A percentile compares a stretch with the other conserved stretches of the same genome.
phyloP scores from a whole-genome alignment of 306 rosid genomes.

The Trifolium subterraneum region DNA sequence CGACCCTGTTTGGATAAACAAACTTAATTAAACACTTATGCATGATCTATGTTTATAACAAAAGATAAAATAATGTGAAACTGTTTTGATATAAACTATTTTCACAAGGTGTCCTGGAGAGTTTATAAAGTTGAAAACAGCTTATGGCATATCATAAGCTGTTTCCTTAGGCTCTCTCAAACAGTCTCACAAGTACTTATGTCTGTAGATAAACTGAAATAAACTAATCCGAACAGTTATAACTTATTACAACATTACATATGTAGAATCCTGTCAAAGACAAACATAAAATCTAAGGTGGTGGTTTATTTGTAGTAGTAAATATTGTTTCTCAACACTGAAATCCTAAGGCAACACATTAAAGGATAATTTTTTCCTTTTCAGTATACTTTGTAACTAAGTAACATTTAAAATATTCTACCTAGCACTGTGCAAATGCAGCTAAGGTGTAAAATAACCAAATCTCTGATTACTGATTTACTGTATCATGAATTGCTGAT shows the following conservation, averaged over 20 bases:
- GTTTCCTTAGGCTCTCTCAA: not conserved
- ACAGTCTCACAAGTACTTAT: not conserved
- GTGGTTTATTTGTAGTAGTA: not conserved
- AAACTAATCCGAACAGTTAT: no score
- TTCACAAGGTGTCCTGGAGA: not conserved
- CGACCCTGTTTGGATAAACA: not conserved
- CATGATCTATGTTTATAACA: not conserved
- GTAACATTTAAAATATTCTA: no score
- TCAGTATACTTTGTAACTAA: not conserved
- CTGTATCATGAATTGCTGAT: constrained; percentile 6
- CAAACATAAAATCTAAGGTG: not conserved
- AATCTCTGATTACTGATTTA: constrained; percentile 24
- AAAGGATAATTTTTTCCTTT: not conserved
- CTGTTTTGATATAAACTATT: not conserved
- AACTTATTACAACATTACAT: not conserved
- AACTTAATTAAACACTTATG: not conserved
- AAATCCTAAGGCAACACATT: not conserved
- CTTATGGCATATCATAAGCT: not conserved
- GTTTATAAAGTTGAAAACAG: not conserved
- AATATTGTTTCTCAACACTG: not conserved
- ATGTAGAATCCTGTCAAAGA: not conserved
- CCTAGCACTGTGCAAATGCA: not conserved
- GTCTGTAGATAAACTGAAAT: no score
- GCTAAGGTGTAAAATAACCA: not conserved
- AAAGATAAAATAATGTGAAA: not conserved